These are phyloP conservation scores for Artemisia annua DNA, from an alignment of 129 eudicot genomes.

Conservation along the genomic window DNA sequence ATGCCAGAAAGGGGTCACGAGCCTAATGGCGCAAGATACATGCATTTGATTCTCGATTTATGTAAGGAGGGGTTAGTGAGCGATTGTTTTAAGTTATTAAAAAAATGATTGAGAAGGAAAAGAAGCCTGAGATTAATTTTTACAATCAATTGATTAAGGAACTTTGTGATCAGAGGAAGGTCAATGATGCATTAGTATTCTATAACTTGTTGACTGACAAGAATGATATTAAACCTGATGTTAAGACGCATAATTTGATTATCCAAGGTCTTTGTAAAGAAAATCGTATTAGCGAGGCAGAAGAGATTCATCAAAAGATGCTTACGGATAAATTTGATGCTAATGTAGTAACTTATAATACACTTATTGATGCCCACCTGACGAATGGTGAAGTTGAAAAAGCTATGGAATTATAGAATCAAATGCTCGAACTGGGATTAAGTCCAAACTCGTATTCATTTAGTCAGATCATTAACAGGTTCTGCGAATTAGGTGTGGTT, in stretches of 20 bases:
- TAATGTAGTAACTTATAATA: slow-evolving; percentile 43
- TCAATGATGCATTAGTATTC: slow-evolving; percentile 54
- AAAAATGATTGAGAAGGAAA: slow-evolving; percentile 52
- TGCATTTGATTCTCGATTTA: slow-evolving; percentile 48
- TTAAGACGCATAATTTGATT: slow-evolving; percentile 41
- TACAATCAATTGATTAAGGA: slow-evolving; percentile 50
- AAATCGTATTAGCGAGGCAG: slow-evolving; percentile 52
- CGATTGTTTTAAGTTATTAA: slow-evolving; percentile 50
- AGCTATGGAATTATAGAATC: slow-evolving; percentile 56
- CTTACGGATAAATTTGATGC: slow-evolving; percentile 19
- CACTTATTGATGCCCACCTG: slow-evolving; percentile 57
- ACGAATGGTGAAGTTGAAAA: slow-evolving; percentile 40
- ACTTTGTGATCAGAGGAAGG: slow-evolving; percentile 53
- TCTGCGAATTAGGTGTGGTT: slow-evolving; percentile 56
- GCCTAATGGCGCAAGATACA: slow-evolving; percentile 45
- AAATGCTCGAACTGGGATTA: slow-evolving; percentile 32
- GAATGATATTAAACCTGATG: slow-evolving; percentile 41
- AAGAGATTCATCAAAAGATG: slow-evolving; percentile 49
- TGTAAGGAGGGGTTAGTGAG: slow-evolving; percentile 51
- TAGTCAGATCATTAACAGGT: slow-evolving; percentile 53
- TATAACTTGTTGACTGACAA: slow-evolving; percentile 41
- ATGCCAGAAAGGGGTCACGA: slow-evolving; percentile 63
- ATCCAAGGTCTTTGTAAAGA: slow-evolving; percentile 67
- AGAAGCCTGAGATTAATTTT: slow-evolving; percentile 39
- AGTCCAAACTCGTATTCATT: slow-evolving; percentile 49